Evolutionary conservation across 2,329 filamentous ascomycete genomes (phyloP), one percentile per base, ranked within the genome.

Genomic region (Scedosporium dehoogii): DNA sequence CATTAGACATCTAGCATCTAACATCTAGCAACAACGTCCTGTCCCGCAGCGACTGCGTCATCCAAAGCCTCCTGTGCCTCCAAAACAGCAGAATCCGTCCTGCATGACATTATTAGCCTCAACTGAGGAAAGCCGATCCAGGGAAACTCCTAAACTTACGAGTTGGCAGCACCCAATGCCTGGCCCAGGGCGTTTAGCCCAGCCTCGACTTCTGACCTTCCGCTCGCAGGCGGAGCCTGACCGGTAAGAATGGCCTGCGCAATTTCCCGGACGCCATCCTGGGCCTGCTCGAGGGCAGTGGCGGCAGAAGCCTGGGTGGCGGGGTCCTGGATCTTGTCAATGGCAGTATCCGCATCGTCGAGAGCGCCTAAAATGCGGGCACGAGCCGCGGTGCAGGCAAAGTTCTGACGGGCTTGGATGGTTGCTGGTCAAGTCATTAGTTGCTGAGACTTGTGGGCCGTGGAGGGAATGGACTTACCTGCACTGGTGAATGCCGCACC

Each of bases 381-480:
- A 16, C 63, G 63, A 21, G 63, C 63, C 38, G 60, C 12, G 44
- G 62, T 63, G 63, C 63, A 64, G 53, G 27, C 53, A 18, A 58
- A 61, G 16, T 63, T 56, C 12, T 62, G 42, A 29, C 61, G 55
- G 29, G 29, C 59, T 25, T 60, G 62, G 59, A 55, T 55, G 21
- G 51, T 23, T 14, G 51, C 51, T 53, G 6, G n/a, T 9, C 23
- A 4, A 21, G 12, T n/a, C 21, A 10, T 53, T 25, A 21, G 23
- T 21, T 53, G 21, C 9, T 21, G 48, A 10, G 29, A 33, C 10
- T 6, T 25, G 21, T 14, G 48, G n/a, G 2, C 21, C 3, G 48
- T 5, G 48, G 21, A 25, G 48, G 1, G 44, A n/a, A 48, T 48
- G 18, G 10, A 48, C 48, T 9, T 53, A 53, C 48, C 48, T 14